Evolutionary conservation across 192 early-diverging fungal species (phyloP), one percentile per base, ranked within the genome.

Genomic region (Coemansia sp.): DNA sequence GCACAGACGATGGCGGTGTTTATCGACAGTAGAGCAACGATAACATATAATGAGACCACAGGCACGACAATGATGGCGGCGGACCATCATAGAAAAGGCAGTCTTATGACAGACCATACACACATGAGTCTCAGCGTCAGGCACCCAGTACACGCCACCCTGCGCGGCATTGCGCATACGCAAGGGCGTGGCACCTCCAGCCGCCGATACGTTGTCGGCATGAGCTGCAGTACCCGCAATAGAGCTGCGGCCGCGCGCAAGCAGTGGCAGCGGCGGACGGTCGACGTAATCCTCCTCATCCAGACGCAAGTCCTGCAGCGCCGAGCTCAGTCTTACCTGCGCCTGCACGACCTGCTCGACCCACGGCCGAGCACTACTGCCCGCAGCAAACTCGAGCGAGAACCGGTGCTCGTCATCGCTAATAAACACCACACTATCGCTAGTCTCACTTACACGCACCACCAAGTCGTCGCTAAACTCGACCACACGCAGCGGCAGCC

Each of bases 11-110:
- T 61, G 69, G 19, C 75, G 64, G 45, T 50, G 38, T 19, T 2
- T 27, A 13, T 58, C 39, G 31, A 78, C 68, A 0, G 58, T 32
- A 42, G 83, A 85, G 65, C 83, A 85, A 22, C 83, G 67, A 62
- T 85, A 85, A 65, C 83, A 85, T 38, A 85, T 85, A 11, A 85
- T 74, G 55, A 80, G 68, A 2, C 83, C 83, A 48, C 83, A 85
- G 2, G 56, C 59, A 17, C 83, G 78, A 46, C 83, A 85, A 45
- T 85, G 83, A 44, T 85, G 83, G 55, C 79, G 70, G 7, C 83
- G 78, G 9, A 85, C 78, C 75, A 85, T 77, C 78, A 85, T 78
- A 19, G 83, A 81, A 36, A 85, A 85, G 5, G 75, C 78, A 1
- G 83, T 85, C 48, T 53, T 72, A 1, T 46, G 83, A 41, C 83